Conservation (phyloP, 495 filamentous ascomycete genomes). For the Saxophila tyrrhenica region DNA sequence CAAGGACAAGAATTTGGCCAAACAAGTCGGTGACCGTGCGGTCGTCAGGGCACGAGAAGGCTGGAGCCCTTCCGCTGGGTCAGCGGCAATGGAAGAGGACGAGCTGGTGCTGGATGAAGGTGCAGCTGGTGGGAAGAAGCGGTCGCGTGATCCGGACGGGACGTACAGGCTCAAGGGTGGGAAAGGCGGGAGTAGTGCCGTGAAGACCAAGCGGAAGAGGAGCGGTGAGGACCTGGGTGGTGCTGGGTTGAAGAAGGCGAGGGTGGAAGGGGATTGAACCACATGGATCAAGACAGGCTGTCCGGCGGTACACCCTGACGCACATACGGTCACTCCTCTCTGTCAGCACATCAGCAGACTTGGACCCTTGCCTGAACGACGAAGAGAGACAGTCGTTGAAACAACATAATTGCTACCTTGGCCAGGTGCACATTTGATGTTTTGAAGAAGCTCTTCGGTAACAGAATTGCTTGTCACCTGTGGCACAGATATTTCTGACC, state of each 20-base stretch:
- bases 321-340: too few relatives aligned
- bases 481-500: too few relatives aligned
- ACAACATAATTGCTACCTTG: too few relatives aligned
- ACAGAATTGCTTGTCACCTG: too few relatives aligned
- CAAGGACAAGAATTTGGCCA: slow-evolving; percentile 14
- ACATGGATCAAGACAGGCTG: too few relatives aligned
- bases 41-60: slow-evolving; percentile 20
- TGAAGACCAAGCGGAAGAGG: slow-evolving; percentile 57
- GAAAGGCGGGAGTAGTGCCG: slow-evolving; percentile 31
- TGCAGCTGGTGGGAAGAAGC: not conserved
- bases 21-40: slow-evolving; percentile 16
- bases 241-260: slow-evolving; percentile 21
- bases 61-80: not conserved
- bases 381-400: too few relatives aligned
- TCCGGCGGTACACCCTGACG: too few relatives aligned
- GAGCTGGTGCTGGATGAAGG: slow-evolving; percentile 34
- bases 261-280: not conserved
- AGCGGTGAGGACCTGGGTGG: slow-evolving; percentile 34
- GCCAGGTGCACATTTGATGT: too few relatives aligned
- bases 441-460: too few relatives aligned
- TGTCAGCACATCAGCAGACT: too few relatives aligned
- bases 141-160: slow-evolving; percentile 12
- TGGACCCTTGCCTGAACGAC: too few relatives aligned
- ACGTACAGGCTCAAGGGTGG: slow-evolving; percentile 26
- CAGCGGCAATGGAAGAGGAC: slow-evolving; percentile 28